Percentiles rank a stretch among this genome's conserved stretches.
These are phyloP conservation scores for Candida suzukii DNA, from an alignment of 805 yeast species.

Conservation along the genomic window DNA sequence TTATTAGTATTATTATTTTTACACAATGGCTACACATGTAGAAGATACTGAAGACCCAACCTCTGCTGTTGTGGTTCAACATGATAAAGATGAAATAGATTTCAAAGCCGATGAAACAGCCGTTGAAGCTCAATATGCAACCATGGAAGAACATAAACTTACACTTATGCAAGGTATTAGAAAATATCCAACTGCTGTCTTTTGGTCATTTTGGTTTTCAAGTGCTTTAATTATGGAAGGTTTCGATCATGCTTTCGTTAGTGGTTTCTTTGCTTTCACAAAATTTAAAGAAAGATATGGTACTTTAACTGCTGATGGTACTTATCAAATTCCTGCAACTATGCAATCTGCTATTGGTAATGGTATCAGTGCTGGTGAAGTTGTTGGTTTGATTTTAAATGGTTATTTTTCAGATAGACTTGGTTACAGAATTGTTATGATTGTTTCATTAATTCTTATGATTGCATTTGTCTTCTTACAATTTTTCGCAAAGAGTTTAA, in stretches of 20 bases:
- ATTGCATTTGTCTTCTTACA: slow-evolving; percentile 29
- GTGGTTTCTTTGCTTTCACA: slow-evolving; percentile 27
- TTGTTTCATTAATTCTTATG: slow-evolving; percentile 24
- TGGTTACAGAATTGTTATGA: slow-evolving; percentile 34
- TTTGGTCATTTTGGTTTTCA: slow-evolving; percentile 33
- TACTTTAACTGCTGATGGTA: slow-evolving; percentile 16
- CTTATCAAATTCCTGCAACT: slow-evolving; percentile 29
- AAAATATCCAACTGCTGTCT: slow-evolving; percentile 31
- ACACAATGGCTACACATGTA: slow-evolving; percentile 1
- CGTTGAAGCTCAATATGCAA: slow-evolving; percentile 2
- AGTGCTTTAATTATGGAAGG: slow-evolving; percentile 34
- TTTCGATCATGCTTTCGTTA: slow-evolving; percentile 34
- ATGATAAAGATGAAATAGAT: slow-evolving; percentile 1
- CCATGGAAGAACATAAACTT: slow-evolving; percentile 8
- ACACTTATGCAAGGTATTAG: slow-evolving; percentile 24
- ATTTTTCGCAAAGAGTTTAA: slow-evolving; percentile 34
- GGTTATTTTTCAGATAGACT: slow-evolving; percentile 33
- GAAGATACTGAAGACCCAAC: slow-evolving; percentile 1
- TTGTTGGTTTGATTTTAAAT: slow-evolving; percentile 32
- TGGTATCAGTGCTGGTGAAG: slow-evolving; percentile 15
- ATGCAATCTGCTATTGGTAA: slow-evolving; percentile 39
- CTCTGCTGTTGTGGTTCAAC: not conserved
- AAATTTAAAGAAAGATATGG: slow-evolving; percentile 28
- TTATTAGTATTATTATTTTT: not conserved
- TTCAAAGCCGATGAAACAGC: not conserved